Percentiles rank a stretch among this genome's conserved stretches.
Conservation (phyloP, 768 basidiomycete species). For the Termitomyces sp. region DNA sequence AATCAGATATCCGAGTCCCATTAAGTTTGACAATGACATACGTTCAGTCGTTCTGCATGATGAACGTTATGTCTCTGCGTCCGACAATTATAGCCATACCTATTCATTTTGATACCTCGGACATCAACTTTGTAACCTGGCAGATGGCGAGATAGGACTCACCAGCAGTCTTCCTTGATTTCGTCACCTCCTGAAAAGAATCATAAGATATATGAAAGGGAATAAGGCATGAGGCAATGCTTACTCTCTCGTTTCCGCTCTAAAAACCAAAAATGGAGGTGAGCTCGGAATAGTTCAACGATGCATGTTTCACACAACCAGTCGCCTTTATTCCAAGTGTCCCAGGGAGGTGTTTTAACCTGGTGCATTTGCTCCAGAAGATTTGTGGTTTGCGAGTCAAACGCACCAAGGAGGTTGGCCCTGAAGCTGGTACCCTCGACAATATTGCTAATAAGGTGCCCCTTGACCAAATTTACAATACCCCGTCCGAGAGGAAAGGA, state of each 20-base stretch:
- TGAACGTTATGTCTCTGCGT: conserved; percentile 20
- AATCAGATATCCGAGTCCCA: too few relatives aligned
- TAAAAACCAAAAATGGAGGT: conserved; percentile 26
- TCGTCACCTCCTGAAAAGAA: conserved; percentile 6
- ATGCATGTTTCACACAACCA: conserved; percentile 30
- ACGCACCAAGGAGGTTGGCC: not conserved
- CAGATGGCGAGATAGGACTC: conserved; percentile 1
- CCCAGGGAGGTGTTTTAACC: conserved; percentile 10
- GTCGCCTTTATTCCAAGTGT: conserved; percentile 24
- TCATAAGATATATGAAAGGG: not conserved
- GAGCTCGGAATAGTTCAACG: conserved; percentile 16
- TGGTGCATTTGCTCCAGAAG: conserved; percentile 11
- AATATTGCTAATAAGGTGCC: not conserved
- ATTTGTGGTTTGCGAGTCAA: not conserved
- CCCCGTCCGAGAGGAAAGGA: not conserved
- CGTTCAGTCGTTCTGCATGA: conserved; percentile 25
- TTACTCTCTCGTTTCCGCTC: conserved; percentile 18
- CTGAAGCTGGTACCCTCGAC: not conserved
- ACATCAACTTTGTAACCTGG: not conserved
- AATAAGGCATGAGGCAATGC: not conserved
- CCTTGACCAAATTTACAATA: not conserved
- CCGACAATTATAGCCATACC: conserved; percentile 30
- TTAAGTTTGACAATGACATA: too few relatives aligned
- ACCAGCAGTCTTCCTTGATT: conserved; percentile 25
- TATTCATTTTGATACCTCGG: not conserved